Conservation (phyloP, 2,329 filamentous ascomycete genomes). For the Xylariaceae sp. region DNA sequence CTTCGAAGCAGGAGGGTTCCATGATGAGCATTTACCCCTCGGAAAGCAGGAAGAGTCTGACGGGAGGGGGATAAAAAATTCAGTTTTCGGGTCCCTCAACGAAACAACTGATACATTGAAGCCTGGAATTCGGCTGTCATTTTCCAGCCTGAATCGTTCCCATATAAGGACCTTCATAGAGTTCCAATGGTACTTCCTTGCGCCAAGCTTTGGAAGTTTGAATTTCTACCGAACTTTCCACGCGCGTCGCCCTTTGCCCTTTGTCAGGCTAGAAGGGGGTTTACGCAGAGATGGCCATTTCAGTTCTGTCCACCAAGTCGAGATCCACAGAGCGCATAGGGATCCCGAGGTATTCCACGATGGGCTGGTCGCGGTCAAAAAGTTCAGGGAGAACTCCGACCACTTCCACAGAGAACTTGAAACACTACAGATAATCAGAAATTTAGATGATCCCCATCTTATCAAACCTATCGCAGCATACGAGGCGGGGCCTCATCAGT, state of each 20-base stretch:
- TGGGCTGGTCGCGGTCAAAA: conserved; percentile 10
- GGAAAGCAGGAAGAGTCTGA: not conserved
- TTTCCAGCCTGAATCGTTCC: not conserved
- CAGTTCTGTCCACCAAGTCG: conserved; percentile 10
- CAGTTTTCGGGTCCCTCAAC: not conserved
- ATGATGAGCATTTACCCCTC: conserved; percentile 6
- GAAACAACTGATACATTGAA: not conserved
- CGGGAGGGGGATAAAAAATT: not conserved
- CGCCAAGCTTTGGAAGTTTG: not conserved
- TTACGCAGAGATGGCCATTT: conserved; percentile 1
- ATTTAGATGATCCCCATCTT: conserved; percentile 12
- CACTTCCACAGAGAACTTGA: conserved; percentile 11
- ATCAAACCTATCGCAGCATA: conserved; percentile 20
- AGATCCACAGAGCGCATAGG: conserved; percentile 10
- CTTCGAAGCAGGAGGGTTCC: not conserved
- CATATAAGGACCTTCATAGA: not conserved
- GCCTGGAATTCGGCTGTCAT: not conserved
- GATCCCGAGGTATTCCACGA: not conserved
- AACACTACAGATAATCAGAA: conserved; percentile 1
- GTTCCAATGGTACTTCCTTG: conserved; percentile 14
- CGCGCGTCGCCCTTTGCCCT: not conserved
- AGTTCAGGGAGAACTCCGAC: not conserved
- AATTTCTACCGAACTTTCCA: conserved; percentile 4
- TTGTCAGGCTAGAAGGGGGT: not conserved
- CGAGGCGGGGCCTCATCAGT: conserved; percentile 1